Conservation (phyloP, 306 rosid species). For the Cicer cuneatum region DNA sequence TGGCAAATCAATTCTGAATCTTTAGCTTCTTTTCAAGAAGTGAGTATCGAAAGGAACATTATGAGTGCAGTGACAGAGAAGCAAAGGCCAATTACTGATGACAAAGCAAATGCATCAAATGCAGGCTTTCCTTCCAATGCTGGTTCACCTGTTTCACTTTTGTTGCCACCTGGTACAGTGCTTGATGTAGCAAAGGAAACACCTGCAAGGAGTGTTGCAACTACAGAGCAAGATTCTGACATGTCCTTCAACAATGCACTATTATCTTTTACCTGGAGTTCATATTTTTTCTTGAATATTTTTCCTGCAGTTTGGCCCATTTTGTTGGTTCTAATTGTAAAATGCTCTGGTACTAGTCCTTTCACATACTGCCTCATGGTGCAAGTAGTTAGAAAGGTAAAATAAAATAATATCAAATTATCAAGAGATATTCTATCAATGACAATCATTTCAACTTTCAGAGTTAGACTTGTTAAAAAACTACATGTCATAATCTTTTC, state of each 20-base stretch:
- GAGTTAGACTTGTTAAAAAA: too few species aligned
- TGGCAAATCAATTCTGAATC: constrained; percentile 51
- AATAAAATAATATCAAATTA: not conserved
- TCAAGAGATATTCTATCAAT: not conserved
- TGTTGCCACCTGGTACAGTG: constrained; percentile 49
- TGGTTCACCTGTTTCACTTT: constrained; percentile 35
- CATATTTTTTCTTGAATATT: constrained; percentile 14
- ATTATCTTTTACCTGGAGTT: not conserved
- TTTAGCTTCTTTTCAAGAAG: constrained; percentile 50
- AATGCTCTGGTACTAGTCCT: constrained; percentile 24
- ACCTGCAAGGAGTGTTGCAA: constrained; percentile 45
- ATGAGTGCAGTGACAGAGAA: constrained; percentile 58
- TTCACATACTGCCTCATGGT: constrained; percentile 5
- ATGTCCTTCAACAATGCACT: constrained; percentile 44
- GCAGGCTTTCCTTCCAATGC: constrained; percentile 34
- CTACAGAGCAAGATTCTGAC: constrained; percentile 50
- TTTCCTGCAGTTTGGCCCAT: not conserved
- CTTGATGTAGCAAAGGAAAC: constrained; percentile 51
- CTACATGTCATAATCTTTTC: too few species aligned
- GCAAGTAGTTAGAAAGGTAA: not conserved
- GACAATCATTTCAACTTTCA: not conserved
- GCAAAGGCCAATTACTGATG: constrained; percentile 55
- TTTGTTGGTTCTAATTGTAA: constrained; percentile 26
- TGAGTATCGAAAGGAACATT: constrained; percentile 61
- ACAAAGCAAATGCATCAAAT: constrained; percentile 47